These are phyloP conservation scores for Detonula confervacea DNA, from an alignment of 352 stramenopile species.

Conservation along the genomic window DNA sequence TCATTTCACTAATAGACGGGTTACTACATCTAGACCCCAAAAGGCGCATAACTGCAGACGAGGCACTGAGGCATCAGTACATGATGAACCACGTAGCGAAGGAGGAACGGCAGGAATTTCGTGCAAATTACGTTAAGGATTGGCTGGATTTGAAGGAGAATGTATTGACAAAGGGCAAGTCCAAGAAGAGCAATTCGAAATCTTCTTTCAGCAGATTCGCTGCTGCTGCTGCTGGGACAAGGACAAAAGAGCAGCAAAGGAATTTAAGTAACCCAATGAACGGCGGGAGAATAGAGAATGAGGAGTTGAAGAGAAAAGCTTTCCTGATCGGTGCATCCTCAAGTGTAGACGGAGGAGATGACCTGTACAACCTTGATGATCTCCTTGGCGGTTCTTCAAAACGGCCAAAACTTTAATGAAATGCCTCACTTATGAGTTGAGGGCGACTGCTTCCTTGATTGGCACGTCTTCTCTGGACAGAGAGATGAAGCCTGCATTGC, in stretches of 20 bases:
- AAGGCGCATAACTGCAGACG: slow-evolving; percentile 67
- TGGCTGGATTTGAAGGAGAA: slow-evolving; percentile 80
- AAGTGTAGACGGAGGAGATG: slow-evolving; percentile 38
- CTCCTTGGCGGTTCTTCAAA: slow-evolving; percentile 40
- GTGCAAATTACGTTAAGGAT: slow-evolving; percentile 74
- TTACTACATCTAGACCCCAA: slow-evolving; percentile 83
- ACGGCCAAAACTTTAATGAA: slow-evolving; percentile 44
- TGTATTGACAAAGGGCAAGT: slow-evolving; percentile 53
- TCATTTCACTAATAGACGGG: slow-evolving; percentile 76
- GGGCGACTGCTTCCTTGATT: too few species aligned
- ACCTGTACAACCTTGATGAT: slow-evolving; percentile 65
- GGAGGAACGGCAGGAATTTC: slow-evolving; percentile 60
- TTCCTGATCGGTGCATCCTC: slow-evolving; percentile 43
- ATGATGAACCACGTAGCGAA: slow-evolving; percentile 66
- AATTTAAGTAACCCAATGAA: neutral
- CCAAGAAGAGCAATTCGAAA: too few species aligned
- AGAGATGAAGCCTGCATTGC: too few species aligned
- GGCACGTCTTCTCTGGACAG: too few species aligned
- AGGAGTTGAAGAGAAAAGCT: slow-evolving; percentile 58
- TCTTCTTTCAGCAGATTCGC: too few species aligned
- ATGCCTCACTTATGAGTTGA: too few species aligned
- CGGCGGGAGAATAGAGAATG: slow-evolving; percentile 22
- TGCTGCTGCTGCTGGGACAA: neutral
- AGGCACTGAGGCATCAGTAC: slow-evolving; percentile 77
- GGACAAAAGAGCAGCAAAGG: neutral